Evolutionary conservation across 257 asterid species (phyloP).

Genomic region (Salvia hispanica): DNA sequence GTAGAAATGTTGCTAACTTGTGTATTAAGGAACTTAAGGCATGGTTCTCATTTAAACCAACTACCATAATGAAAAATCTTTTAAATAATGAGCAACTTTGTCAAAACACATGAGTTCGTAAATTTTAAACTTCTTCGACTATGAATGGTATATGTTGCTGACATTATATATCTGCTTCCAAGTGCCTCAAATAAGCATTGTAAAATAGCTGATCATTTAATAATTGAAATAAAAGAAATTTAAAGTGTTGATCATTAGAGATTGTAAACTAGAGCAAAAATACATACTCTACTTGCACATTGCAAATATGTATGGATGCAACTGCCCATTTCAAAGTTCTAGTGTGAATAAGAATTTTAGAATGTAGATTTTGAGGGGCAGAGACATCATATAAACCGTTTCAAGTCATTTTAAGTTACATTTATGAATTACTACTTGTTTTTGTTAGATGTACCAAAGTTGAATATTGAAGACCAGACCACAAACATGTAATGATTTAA

Average conservation of each 20-base stretch:
- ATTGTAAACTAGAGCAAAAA: background rate
- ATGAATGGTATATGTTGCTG: slow-evolving; percentile 14
- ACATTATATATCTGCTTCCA: background rate
- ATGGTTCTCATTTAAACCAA: slow-evolving; percentile 6
- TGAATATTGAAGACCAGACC: background rate
- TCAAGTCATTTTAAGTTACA: background rate
- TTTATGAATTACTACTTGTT: background rate
- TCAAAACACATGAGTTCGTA: background rate
- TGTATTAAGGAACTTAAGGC: slow-evolving; percentile 11
- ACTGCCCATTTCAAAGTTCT: background rate
- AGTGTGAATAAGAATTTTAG: slow-evolving; percentile 16
- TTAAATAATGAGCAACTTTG: slow-evolving; percentile 13
- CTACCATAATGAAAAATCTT: slow-evolving; percentile 8
- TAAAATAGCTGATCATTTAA: background rate
- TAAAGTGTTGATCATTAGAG: background rate
- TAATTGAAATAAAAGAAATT: background rate
- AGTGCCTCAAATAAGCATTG: slow-evolving; percentile 10
- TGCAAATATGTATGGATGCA: background rate
- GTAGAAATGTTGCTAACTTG: slow-evolving; percentile 6
- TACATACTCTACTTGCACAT: background rate
- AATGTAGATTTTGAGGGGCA: slow-evolving; percentile 3
- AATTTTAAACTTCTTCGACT: slow-evolving; percentile 1
- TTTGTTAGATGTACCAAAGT: background rate
- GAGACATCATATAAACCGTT: background rate
- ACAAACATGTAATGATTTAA: slow-evolving; percentile 7